phyloP scores from a whole-genome alignment of 2,329 filamentous ascomycete species.

The Cyphellophora europaea region DNA sequence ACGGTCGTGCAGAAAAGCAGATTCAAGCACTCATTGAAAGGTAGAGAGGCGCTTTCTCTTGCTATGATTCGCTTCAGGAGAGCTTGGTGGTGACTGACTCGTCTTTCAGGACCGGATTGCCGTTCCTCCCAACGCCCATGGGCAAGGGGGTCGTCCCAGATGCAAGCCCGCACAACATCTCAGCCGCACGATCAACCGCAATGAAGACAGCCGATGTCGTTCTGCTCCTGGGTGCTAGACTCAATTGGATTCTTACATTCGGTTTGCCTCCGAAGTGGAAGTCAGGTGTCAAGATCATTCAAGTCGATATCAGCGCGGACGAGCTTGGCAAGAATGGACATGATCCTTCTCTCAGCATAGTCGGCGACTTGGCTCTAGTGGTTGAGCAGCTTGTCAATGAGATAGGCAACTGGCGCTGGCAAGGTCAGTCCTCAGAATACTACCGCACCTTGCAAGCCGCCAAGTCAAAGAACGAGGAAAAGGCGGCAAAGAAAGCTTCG shows the following conservation, averaged over 20 bases:
- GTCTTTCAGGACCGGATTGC: conserved; percentile 35
- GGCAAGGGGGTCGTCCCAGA: conserved; percentile 49
- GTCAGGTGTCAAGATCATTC: conserved; percentile 40
- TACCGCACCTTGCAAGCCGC: conserved; percentile 19
- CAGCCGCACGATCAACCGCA: conserved; percentile 44
- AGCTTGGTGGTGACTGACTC: neutral
- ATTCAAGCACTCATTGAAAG: conserved; percentile 37
- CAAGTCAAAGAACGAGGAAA: conserved; percentile 37
- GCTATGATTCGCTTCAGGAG: too few species aligned
- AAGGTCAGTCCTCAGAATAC: conserved; percentile 29
- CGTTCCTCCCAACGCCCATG: conserved; percentile 50
- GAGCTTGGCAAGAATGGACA: conserved; percentile 43
- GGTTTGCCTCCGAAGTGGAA: conserved; percentile 48
- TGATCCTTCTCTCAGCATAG: conserved; percentile 31
- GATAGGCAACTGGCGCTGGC: conserved; percentile 35
- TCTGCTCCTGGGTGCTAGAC: conserved; percentile 42
- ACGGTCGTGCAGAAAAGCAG: conserved; percentile 38
- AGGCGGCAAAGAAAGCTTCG: conserved; percentile 30
- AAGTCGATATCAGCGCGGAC: conserved; percentile 45
- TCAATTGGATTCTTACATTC: conserved; percentile 52
- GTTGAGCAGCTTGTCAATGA: conserved; percentile 34
- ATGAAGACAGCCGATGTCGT: conserved; percentile 46
- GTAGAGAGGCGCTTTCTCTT: too few species aligned
- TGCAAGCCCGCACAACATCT: conserved; percentile 41
- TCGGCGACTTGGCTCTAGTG: conserved; percentile 43